Conservation (phyloP, 805 yeast genomes). For the Pichia ethanolica region DNA sequence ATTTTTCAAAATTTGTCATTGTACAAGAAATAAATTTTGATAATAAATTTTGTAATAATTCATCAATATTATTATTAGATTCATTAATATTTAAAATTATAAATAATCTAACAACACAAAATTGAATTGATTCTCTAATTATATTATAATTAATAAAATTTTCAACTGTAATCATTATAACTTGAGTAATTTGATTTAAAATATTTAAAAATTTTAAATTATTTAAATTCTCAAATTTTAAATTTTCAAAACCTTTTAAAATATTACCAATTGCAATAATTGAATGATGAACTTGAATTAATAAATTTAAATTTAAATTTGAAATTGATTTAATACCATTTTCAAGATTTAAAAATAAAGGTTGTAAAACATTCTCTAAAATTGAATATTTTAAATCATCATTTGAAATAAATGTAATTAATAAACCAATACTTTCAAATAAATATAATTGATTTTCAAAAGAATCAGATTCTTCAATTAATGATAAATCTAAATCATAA, state of each 20-base stretch:
- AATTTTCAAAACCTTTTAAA: constrained; percentile 68
- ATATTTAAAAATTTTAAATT: constrained; percentile 23
- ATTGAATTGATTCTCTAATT: constrained; percentile 80
- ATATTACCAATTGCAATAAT: constrained; percentile 86
- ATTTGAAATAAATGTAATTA: constrained; percentile 51
- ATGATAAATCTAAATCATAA: constrained; percentile 25
- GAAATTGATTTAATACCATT: constrained; percentile 41
- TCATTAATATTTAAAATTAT: constrained; percentile 52
- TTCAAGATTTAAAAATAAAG: constrained; percentile 68
- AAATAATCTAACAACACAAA: constrained; percentile 79
- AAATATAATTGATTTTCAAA: constrained; percentile 77
- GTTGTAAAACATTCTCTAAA: constrained; percentile 62
- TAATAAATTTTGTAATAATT: constrained; percentile 34
- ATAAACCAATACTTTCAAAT: constrained; percentile 79
- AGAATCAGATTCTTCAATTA: constrained; percentile 47
- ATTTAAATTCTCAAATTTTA: constrained; percentile 25
- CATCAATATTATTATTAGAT: constrained; percentile 25
- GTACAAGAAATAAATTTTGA: constrained; percentile 66
- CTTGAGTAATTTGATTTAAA: constrained; percentile 50
- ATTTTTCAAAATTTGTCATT: constrained; percentile 47
- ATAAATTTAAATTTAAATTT: constrained; percentile 28
- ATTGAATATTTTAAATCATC: constrained; percentile 35
- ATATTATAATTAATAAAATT: constrained; percentile 56
- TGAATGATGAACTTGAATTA: constrained; percentile 77
- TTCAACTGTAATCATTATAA: constrained; percentile 76